These are phyloP conservation scores for Oryza longistaminata DNA, from an alignment of 176 grass and related monocot genomes.

Conservation along the genomic window DNA sequence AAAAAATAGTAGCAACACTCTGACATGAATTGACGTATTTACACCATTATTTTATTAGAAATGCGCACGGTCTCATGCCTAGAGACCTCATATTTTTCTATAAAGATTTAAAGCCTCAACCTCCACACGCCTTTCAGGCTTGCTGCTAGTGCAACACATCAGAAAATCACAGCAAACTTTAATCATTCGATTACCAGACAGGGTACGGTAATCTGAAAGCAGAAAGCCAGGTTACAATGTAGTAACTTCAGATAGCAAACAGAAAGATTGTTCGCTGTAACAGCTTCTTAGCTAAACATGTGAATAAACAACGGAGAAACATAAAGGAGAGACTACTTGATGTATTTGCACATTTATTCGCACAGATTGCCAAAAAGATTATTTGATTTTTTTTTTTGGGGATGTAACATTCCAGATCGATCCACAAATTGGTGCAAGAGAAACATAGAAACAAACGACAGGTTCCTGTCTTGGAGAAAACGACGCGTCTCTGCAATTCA, in stretches of 20 bases:
- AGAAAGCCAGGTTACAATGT: not conserved
- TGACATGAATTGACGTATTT: too few species aligned
- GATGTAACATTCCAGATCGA: not conserved
- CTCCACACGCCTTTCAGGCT: too few species aligned
- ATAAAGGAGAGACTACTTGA: not conserved
- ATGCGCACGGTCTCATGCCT: too few species aligned
- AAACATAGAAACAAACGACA: not conserved
- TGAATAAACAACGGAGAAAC: not conserved
- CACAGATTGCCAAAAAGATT: not conserved
- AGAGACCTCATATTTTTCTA: too few species aligned
- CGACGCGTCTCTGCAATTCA: not conserved
- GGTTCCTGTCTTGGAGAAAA: not conserved
- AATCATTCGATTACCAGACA: too few species aligned
- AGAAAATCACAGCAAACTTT: too few species aligned
- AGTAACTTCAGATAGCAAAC: not conserved
- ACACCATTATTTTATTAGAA: too few species aligned
- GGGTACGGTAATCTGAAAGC: too few species aligned
- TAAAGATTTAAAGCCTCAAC: too few species aligned
- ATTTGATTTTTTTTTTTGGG: not conserved
- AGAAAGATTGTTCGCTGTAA: not conserved
- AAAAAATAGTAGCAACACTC: too few species aligned
- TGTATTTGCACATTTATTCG: not conserved
- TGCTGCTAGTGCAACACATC: too few species aligned
- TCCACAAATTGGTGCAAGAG: not conserved
- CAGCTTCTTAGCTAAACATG: not conserved